Evolutionary conservation across 129 eudicot genomes (phyloP).

Genomic region (Escallonia rubra): DNA sequence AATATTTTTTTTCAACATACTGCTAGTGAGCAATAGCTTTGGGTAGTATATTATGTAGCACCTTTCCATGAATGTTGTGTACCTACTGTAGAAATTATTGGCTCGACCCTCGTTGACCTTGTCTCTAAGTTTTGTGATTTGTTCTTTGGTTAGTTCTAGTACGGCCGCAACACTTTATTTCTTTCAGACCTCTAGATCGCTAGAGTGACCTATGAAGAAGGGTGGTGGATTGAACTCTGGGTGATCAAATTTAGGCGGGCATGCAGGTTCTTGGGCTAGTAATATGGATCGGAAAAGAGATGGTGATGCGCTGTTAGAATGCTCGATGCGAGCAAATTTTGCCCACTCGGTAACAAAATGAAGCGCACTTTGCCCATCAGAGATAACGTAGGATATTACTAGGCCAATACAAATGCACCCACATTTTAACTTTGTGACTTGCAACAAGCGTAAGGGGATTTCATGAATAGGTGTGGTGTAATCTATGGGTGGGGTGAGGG

Average conservation of each 20-base stretch:
- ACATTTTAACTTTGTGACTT: conserved; percentile 17
- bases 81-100: not conserved
- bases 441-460: not conserved
- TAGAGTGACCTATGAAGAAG: not conserved
- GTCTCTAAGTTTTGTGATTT: not conserved
- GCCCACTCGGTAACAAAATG: conserved; percentile 57
- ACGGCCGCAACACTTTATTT: not conserved
- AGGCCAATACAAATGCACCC: conserved; percentile 56
- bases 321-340: conserved; percentile 45
- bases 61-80: no score
- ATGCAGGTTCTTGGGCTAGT: not conserved
- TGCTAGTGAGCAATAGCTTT: no score
- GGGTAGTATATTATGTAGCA: no score
- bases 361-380: conserved; percentile 54
- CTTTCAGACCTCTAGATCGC: not conserved
- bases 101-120: not conserved
- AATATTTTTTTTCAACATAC: no score
- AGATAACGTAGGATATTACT: conserved; percentile 45
- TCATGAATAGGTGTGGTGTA: not conserved
- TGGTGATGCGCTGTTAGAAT: not conserved
- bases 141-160: conserved; percentile 1
- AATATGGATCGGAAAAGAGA: not conserved
- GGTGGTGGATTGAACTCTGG: not conserved
- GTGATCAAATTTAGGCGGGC: not conserved
- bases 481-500: no score